Percentiles rank a stretch among this genome's conserved stretches.
Conservation (phyloP, 768 basidiomycete genomes). For the Collybia sordida region DNA sequence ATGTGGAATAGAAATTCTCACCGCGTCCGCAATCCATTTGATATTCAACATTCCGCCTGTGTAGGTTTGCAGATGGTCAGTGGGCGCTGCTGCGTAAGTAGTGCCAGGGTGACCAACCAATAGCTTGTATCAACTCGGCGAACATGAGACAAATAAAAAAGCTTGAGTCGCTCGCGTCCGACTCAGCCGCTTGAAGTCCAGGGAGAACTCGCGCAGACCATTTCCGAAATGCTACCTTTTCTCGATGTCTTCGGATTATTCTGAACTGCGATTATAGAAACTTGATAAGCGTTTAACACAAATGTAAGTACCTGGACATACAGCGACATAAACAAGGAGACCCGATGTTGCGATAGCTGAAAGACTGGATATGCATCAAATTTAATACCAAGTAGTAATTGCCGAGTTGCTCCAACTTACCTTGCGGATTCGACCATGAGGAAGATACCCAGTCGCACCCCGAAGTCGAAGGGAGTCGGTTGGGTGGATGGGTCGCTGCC, state of each 20-base stretch:
- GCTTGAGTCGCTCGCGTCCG: slow-evolving; percentile 30
- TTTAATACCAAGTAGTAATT: background rate
- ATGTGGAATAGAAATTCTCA: slow-evolving; percentile 13
- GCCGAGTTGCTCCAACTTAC: background rate
- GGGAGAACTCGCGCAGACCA: background rate
- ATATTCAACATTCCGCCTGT: slow-evolving; percentile 41
- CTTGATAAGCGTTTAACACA: background rate
- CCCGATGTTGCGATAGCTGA: slow-evolving; percentile 7
- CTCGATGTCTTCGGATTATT: background rate
- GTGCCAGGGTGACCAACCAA: slow-evolving; percentile 18
- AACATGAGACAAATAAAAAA: slow-evolving; percentile 50
- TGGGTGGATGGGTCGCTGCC: too few relatives aligned
- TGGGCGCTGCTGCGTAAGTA: background rate
- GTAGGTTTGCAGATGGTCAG: background rate
- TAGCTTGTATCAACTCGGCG: slow-evolving; percentile 47
- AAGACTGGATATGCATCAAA: slow-evolving; percentile 1
- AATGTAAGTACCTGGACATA: background rate
- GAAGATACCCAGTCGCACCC: slow-evolving; percentile 10
- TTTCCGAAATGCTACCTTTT: background rate
- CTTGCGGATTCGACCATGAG: slow-evolving; percentile 10
- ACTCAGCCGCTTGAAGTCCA: background rate
- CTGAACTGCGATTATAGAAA: background rate
- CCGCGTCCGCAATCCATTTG: slow-evolving; percentile 38
- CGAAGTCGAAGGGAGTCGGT: slow-evolving; percentile 1
- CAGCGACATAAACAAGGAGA: slow-evolving; percentile 6